Percentiles rank a stretch among this genome's conserved stretches.
phyloP scores from a whole-genome alignment of 2,329 filamentous ascomycete genomes.

The Ophiostoma tasmaniense region DNA sequence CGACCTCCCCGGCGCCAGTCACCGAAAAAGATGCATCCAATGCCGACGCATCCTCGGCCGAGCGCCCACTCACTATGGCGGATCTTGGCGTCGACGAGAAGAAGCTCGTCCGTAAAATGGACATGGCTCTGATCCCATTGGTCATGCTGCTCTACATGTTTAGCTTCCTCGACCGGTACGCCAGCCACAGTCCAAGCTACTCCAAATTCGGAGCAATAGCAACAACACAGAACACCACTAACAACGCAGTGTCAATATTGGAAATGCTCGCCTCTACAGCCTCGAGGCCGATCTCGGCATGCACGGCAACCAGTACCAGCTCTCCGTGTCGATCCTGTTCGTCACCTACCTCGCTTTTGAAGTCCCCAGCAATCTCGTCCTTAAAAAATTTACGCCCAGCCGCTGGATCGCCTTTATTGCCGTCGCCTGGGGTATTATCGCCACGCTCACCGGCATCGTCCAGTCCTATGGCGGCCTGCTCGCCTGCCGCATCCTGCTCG shows the following conservation, averaged over 20 bases:
- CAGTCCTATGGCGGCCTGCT: slow-evolving; percentile 31
- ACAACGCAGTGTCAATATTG: not conserved
- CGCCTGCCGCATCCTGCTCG: slow-evolving; percentile 49
- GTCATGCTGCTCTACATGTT: not conserved
- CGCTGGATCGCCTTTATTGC: slow-evolving; percentile 3
- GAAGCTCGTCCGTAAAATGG: slow-evolving; percentile 8
- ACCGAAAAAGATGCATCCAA: not conserved
- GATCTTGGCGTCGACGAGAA: slow-evolving; percentile 8
- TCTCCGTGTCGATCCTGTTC: not conserved
- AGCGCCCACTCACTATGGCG: slow-evolving; percentile 1
- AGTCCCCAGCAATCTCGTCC: slow-evolving; percentile 1
- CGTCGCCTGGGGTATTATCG: slow-evolving; percentile 3
- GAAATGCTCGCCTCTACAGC: not conserved
- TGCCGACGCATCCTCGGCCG: not conserved
- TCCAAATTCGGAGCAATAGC: not conserved
- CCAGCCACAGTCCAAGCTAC: not conserved
- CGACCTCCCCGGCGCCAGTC: not conserved
- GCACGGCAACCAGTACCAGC: slow-evolving; percentile 8
- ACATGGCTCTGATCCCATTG: slow-evolving; percentile 3
- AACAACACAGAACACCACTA: not conserved
- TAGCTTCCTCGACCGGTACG: slow-evolving; percentile 7
- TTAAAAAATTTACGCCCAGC: slow-evolving; percentile 2
- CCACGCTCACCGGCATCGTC: not conserved
- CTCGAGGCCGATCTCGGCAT: slow-evolving; percentile 2
- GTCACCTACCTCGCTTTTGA: slow-evolving; percentile 5